A percentile compares a stretch with the other conserved stretches of the same genome.
Evolutionary conservation across 257 asterid genomes (phyloP).

Genomic region (Oldenlandia corymbosa): DNA sequence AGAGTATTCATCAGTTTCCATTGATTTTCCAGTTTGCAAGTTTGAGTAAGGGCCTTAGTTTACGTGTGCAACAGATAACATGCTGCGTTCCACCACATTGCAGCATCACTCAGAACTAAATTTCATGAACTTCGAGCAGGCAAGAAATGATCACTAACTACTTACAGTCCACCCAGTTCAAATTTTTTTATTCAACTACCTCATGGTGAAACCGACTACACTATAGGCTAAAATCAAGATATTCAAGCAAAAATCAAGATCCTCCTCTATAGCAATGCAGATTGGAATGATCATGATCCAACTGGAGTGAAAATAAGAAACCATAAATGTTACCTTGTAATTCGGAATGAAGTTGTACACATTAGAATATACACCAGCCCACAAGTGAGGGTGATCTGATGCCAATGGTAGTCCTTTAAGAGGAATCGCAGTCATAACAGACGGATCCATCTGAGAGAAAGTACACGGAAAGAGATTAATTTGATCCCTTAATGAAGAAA

Average conservation of each 20-base stretch:
- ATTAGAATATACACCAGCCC: conserved; percentile 30
- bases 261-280: neutral
- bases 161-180: neutral
- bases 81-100: neutral
- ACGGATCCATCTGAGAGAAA: conserved; percentile 24
- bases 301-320: neutral
- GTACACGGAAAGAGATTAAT: neutral
- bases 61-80: neutral
- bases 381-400: conserved; percentile 28
- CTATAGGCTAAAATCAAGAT: too few species aligned
- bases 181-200: neutral
- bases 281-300: neutral
- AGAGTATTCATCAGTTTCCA: neutral
- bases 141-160: neutral
- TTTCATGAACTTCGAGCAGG: neutral
- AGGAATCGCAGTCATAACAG: conserved; percentile 17
- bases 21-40: neutral
- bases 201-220: neutral
- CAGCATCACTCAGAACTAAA: neutral
- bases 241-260: neutral
- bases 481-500: neutral
- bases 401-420: conserved; percentile 25
- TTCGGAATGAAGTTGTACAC: conserved; percentile 19
- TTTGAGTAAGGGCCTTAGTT: neutral
- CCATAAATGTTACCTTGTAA: conserved; percentile 21